A percentile compares a stretch with the other conserved stretches of the same genome.
Conservation (phyloP, 2,329 filamentous ascomycete species). For the Colletotrichum sp. region DNA sequence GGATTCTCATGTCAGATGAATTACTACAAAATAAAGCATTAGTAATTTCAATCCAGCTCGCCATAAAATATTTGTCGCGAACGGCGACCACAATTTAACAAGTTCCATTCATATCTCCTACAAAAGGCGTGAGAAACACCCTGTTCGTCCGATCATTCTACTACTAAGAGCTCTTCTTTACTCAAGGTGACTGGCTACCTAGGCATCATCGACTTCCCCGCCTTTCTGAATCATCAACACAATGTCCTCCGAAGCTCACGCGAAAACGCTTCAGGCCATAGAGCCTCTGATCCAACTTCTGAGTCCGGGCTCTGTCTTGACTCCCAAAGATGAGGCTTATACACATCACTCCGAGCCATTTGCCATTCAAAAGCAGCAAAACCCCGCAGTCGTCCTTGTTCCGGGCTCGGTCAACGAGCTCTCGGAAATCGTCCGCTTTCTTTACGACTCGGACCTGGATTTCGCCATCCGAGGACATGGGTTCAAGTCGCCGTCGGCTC, state of each 20-base stretch:
- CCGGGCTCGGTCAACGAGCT: not conserved
- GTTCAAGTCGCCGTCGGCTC: constrained; percentile 8
- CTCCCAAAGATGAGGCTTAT: not conserved
- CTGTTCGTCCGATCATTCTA: not conserved
- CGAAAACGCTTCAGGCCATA: not conserved
- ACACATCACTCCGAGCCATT: not conserved
- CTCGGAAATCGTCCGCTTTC: not conserved
- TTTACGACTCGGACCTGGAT: not conserved
- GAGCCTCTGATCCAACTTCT: not conserved
- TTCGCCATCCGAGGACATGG: constrained; percentile 3
- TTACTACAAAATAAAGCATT: not conserved
- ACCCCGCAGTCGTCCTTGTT: not conserved
- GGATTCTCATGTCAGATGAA: not conserved
- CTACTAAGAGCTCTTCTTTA: not conserved
- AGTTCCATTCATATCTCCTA: not conserved
- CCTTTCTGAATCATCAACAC: not conserved
- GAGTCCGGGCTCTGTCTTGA: not conserved
- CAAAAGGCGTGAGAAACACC: not conserved
- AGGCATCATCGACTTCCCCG: not conserved
- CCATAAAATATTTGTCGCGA: not conserved
- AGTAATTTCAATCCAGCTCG: not conserved
- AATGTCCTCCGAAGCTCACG: not conserved
- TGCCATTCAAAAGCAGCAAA: not conserved
- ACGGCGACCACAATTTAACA: not conserved
- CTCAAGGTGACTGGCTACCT: not conserved